Percentiles rank a stretch among this genome's conserved stretches.
Evolutionary conservation across 2,329 filamentous ascomycete genomes (phyloP).

Genomic region (Aspergillus latus): DNA sequence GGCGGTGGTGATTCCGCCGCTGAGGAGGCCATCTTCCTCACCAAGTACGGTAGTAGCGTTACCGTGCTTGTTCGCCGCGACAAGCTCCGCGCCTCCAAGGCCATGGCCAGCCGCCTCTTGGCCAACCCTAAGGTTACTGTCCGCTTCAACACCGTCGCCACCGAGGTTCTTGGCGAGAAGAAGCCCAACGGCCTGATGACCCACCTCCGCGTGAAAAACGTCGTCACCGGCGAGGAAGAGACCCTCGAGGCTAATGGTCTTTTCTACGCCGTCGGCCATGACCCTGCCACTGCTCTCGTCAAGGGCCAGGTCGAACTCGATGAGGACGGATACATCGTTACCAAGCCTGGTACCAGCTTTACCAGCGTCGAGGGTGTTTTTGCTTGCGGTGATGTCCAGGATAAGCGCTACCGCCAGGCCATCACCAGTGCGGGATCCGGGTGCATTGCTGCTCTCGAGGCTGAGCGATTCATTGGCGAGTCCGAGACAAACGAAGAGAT

Average conservation of each 20-base stretch:
- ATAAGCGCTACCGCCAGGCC: constrained; percentile 96
- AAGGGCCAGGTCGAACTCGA: constrained; percentile 89
- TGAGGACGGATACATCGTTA: constrained; percentile 85
- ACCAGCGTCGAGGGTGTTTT: constrained; percentile 92
- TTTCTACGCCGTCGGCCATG: constrained; percentile 97
- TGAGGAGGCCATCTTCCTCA: constrained; percentile 95
- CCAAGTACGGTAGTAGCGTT: constrained; percentile 95
- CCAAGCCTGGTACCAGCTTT: constrained; percentile 80
- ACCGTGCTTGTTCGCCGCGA: constrained; percentile 90
- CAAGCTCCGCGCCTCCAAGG: constrained; percentile 80
- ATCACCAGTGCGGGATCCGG: constrained; percentile 97
- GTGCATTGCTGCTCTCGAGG: constrained; percentile 92
- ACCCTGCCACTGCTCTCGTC: constrained; percentile 86
- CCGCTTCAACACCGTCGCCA: constrained; percentile 76
- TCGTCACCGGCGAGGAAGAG: constrained; percentile 71
- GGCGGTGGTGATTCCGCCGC: constrained; percentile 95
- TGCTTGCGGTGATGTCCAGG: constrained; percentile 95
- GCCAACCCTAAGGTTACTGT: constrained; percentile 88
- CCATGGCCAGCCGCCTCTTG: constrained; percentile 85
- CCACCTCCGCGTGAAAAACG: constrained; percentile 79
- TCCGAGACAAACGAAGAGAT: constrained; percentile 57
- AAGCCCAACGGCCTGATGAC: constrained; percentile 78
- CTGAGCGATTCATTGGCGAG: constrained; percentile 88
- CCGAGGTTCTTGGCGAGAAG: constrained; percentile 80
- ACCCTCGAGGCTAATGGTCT: constrained; percentile 86